A percentile compares a stretch with the other conserved stretches of the same genome.
phyloP scores from a whole-genome alignment of 78 protist species.

The Cyanophora paradoxa region DNA sequence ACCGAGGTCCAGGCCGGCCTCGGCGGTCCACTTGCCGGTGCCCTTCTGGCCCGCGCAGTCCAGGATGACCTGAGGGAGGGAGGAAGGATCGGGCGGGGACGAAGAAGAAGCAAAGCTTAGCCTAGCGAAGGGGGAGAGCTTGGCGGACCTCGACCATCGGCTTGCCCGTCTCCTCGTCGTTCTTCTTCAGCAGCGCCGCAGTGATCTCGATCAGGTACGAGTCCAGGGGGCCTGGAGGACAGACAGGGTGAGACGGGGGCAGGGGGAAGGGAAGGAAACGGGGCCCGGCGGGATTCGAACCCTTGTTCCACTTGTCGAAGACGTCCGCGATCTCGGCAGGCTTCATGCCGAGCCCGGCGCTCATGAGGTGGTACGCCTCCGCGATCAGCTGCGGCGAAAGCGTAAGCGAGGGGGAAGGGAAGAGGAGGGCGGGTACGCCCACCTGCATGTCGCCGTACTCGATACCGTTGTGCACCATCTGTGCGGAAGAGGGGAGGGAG shows the following conservation, averaged over 20 bases:
- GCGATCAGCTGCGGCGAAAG: no score
- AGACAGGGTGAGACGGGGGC: no score
- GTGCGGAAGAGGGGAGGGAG: no score
- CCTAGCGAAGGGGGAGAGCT: no score
- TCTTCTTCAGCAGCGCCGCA: constrained; percentile 50
- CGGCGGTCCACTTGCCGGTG: constrained; percentile 75
- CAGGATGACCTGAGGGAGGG: no score
- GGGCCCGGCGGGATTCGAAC: no score
- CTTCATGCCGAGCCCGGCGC: not conserved
- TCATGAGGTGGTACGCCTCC: constrained; percentile 60
- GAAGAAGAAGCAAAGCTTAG: no score
- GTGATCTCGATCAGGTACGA: constrained; percentile 89
- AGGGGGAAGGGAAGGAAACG: no score
- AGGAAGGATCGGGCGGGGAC: no score
- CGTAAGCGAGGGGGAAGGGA: no score
- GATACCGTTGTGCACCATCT: constrained; percentile 94
- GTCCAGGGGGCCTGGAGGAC: no score
- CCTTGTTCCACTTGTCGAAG: constrained; percentile 75
- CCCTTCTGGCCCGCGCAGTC: constrained; percentile 91
- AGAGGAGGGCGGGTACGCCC: no score
- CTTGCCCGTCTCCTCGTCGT: constrained; percentile 29
- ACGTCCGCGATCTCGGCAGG: constrained; percentile 22
- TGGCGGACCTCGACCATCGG: constrained; percentile 8
- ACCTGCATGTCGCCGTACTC: constrained; percentile 97
- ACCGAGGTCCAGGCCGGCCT: constrained; percentile 13